Evolutionary conservation across 129 eudicot species (phyloP).

Genomic region (Centrapalus pauciflorus): DNA sequence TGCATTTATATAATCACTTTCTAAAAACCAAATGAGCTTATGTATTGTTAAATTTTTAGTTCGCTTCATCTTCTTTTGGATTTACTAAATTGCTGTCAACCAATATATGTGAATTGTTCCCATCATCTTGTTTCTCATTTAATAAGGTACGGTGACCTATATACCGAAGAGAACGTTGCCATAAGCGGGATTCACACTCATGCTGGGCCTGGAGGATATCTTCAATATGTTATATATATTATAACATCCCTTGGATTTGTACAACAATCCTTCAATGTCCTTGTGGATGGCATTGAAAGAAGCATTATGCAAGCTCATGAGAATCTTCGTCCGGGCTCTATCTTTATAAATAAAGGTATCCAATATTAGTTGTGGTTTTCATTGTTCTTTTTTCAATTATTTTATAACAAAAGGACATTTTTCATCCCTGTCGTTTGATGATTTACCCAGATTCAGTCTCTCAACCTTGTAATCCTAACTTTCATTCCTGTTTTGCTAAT

Average conservation of each 20-base stretch:
- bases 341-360: slow-evolving; percentile 74
- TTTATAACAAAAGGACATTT: too few species aligned
- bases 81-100: not conserved
- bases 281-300: slow-evolving; percentile 92
- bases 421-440: too few species aligned
- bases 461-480: too few species aligned
- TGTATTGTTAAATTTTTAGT: not conserved
- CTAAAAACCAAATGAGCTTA: not conserved
- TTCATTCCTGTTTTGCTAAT: too few species aligned
- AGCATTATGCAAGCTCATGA: slow-evolving; percentile 88
- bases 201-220: slow-evolving; percentile 99
- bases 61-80: not conserved
- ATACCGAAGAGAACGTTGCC: slow-evolving; percentile 83
- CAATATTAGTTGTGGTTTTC: not conserved
- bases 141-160: slow-evolving; percentile 86
- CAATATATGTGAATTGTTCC: not conserved
- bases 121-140: not conserved
- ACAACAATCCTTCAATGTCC: slow-evolving; percentile 82
- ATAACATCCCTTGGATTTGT: slow-evolving; percentile 97
- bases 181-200: slow-evolving; percentile 97
- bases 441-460: too few species aligned
- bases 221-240: slow-evolving; percentile 87
- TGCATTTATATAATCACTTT: too few species aligned
- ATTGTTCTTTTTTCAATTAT: not conserved
- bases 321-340: slow-evolving; percentile 87